Conservation (phyloP, 306 rosid species). For the Sechiopsis laciniata region DNA sequence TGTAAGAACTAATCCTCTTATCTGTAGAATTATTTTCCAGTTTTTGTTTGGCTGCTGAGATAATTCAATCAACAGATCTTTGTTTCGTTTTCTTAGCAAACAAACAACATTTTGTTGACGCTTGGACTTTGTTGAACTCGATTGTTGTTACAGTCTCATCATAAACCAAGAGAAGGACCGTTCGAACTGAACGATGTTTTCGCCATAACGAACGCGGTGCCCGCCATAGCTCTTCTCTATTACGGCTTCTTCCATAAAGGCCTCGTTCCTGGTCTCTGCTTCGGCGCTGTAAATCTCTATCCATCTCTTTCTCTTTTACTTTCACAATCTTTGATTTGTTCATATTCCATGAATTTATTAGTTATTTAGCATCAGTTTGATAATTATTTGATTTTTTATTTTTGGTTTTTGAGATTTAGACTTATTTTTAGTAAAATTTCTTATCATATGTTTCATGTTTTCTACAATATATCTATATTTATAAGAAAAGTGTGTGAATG, state of each 20-base stretch:
- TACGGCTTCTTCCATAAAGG: constrained; percentile 91
- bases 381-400: too few species aligned
- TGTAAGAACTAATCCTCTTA: not conserved
- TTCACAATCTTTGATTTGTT: constrained; percentile 26
- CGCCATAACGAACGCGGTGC: constrained; percentile 79
- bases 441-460: too few species aligned
- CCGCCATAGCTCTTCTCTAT: constrained; percentile 85
- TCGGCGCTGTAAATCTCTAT: constrained; percentile 72
- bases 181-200: constrained; percentile 94
- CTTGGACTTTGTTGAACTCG: not conserved
- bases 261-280: constrained; percentile 80
- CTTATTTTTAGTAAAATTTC: too few species aligned
- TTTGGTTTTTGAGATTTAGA: too few species aligned
- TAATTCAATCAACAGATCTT: not conserved
- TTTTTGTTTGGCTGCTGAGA: constrained; percentile 18
- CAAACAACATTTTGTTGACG: not conserved
- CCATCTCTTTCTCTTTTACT: constrained; percentile 11
- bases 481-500: too few species aligned
- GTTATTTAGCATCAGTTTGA: too few species aligned
- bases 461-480: too few species aligned
- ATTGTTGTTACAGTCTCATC: constrained; percentile 70
- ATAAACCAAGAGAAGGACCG: constrained; percentile 88
- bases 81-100: too few species aligned
- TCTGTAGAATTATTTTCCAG: too few species aligned
- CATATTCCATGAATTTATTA: constrained; percentile 23